These are phyloP conservation scores for Penicillium parvum DNA, from an alignment of 495 filamentous ascomycete species.

Conservation along the genomic window DNA sequence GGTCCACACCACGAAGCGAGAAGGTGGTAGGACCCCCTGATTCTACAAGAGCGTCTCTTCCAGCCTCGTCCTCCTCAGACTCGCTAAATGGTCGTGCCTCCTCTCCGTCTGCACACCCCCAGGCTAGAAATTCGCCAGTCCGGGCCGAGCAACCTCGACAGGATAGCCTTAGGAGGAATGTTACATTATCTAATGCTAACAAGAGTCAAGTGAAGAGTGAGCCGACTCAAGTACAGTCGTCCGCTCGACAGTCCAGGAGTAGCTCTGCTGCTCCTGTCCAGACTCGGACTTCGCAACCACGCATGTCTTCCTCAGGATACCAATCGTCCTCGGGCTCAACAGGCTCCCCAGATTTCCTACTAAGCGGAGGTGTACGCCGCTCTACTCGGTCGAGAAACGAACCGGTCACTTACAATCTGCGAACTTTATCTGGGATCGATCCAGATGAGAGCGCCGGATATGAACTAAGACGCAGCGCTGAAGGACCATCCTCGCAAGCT, in stretches of 20 bases:
- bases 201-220: not conserved
- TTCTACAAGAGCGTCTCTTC: not conserved
- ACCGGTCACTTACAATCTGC: conserved; percentile 14
- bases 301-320: conserved; percentile 5
- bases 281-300: no score
- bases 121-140: no score
- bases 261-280: no score
- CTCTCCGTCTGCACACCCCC: not conserved
- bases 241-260: no score
- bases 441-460: no score
- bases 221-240: no score
- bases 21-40: not conserved
- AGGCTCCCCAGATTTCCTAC: not conserved
- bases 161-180: conserved; percentile 2
- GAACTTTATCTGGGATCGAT: conserved; percentile 3
- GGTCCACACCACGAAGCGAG: not conserved
- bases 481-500: not conserved
- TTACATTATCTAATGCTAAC: conserved; percentile 8
- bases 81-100: not conserved
- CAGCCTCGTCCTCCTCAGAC: no score
- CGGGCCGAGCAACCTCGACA: conserved; percentile 1
- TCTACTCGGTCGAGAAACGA: conserved; percentile 8
- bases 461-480: no score
- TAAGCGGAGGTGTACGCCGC: not conserved
- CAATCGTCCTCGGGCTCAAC: conserved; percentile 1